Evolutionary conservation across 164 flowering plant species (phyloP).

Genomic region (Vitis rotundifolia): DNA sequence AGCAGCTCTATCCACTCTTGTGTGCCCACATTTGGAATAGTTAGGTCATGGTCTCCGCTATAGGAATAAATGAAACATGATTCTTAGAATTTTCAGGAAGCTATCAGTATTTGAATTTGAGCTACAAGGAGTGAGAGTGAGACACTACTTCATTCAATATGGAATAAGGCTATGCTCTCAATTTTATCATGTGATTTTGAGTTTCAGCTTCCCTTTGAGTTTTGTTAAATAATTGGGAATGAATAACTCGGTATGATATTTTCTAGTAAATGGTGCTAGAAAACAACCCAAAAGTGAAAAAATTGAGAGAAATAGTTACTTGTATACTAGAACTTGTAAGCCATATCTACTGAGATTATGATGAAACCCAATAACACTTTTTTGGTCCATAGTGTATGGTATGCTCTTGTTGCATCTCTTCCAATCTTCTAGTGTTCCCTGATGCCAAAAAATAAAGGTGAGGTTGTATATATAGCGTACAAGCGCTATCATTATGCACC

Average conservation of each 20-base stretch:
- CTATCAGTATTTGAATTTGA: too few relatives aligned
- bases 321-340: constrained; percentile 19
- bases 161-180: too few relatives aligned
- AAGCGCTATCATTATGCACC: background rate
- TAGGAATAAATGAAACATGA: background rate
- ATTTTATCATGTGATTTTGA: too few relatives aligned
- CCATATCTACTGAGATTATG: constrained; percentile 12
- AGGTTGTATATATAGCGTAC: background rate
- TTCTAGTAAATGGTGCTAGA: too few relatives aligned
- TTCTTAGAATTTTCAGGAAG: too few relatives aligned
- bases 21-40: constrained; percentile 11
- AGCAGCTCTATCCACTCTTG: constrained; percentile 12
- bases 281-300: too few relatives aligned
- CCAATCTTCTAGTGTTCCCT: constrained; percentile 11
- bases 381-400: background rate
- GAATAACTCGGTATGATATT: too few relatives aligned
- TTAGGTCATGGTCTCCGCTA: constrained; percentile 13
- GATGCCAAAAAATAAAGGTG: background rate
- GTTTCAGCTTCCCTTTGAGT: too few relatives aligned
- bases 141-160: too few relatives aligned
- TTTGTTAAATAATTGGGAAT: too few relatives aligned
- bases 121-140: too few relatives aligned
- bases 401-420: constrained; percentile 15
- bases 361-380: constrained; percentile 12
- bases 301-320: constrained; percentile 1